Percentiles rank a stretch among this genome's conserved stretches.
Conservation (phyloP, 2,329 filamentous ascomycete genomes). For the Colletotrichum sp. region DNA sequence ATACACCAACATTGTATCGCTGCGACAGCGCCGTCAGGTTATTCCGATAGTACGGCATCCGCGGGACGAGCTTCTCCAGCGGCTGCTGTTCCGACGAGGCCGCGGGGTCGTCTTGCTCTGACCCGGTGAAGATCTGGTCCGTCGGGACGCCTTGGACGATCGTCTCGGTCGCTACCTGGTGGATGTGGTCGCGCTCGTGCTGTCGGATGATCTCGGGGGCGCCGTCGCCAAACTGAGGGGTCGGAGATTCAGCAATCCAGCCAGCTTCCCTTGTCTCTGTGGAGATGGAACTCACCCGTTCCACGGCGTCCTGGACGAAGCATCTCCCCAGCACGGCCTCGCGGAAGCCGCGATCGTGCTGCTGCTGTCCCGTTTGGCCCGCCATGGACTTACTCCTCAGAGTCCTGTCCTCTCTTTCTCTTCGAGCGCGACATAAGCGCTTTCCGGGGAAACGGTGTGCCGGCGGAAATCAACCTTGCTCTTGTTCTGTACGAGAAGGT, state of each 20-base stretch:
- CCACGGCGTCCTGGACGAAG: conserved; percentile 39
- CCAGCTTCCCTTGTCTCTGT: not conserved
- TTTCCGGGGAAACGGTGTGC: not conserved
- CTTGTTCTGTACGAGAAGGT: not conserved
- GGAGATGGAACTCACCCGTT: conserved; percentile 34
- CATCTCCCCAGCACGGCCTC: conserved; percentile 38
- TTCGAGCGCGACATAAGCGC: conserved; percentile 20
- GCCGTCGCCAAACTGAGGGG: conserved; percentile 39
- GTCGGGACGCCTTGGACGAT: conserved; percentile 12
- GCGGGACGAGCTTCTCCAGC: conserved; percentile 23
- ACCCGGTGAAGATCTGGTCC: conserved; percentile 9
- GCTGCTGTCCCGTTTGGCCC: not conserved
- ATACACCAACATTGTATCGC: conserved; percentile 52
- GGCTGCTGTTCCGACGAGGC: not conserved
- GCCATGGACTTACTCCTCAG: conserved; percentile 21
- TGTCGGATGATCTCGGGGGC: conserved; percentile 37
- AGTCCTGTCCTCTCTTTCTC: conserved; percentile 11
- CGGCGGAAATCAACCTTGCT: not conserved
- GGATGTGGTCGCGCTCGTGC: conserved; percentile 35
- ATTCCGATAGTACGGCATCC: conserved; percentile 47
- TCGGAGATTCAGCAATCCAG: not conserved
- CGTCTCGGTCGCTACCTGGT: conserved; percentile 18
- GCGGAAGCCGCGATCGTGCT: conserved; percentile 21
- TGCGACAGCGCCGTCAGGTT: conserved; percentile 66
- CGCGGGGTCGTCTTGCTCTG: not conserved